phyloP scores from a whole-genome alignment of 495 filamentous ascomycete species.

The Aspergillus conjunctus region DNA sequence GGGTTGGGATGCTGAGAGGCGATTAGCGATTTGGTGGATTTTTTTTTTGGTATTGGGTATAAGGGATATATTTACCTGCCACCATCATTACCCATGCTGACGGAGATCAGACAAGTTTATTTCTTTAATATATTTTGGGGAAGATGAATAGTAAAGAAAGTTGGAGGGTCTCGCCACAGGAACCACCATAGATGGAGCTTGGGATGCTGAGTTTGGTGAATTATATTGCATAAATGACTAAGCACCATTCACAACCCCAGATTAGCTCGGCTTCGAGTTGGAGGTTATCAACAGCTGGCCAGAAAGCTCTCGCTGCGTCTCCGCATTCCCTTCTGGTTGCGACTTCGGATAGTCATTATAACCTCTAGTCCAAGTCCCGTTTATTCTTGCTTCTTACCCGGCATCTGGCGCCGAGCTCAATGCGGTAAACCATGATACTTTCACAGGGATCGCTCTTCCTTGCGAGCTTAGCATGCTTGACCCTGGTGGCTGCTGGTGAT shows the following conservation, averaged over 20 bases:
- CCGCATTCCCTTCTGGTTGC: constrained; percentile 24
- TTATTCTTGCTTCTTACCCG: constrained; percentile 3
- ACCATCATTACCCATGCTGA: constrained; percentile 93
- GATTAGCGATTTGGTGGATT: constrained; percentile 2
- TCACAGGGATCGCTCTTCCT: constrained; percentile 43
- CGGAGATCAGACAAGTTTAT: not conserved
- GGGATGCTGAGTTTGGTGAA: too few relatives aligned
- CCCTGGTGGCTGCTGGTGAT: constrained; percentile 36
- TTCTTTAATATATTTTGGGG: not conserved
- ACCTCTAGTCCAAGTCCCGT: too few relatives aligned
- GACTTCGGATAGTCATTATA: not conserved
- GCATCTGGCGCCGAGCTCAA: constrained; percentile 34
- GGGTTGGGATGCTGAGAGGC: constrained; percentile 74
- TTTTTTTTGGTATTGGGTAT: not conserved
- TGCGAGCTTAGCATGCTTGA: constrained; percentile 41
- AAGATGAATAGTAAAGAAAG: not conserved
- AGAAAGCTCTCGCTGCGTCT: constrained; percentile 36
- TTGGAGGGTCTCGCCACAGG: constrained; percentile 8
- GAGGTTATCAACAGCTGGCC: constrained; percentile 42
- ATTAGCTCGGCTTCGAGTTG: constrained; percentile 3
- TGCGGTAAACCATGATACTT: constrained; percentile 48
- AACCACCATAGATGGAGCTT: not conserved
- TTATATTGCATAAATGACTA: constrained; percentile 22
- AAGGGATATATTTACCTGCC: constrained; percentile 55
- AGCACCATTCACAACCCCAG: constrained; percentile 19